Evolutionary conservation across 495 filamentous ascomycete genomes (phyloP).

Genomic region (Annulohypoxylon moriforme): DNA sequence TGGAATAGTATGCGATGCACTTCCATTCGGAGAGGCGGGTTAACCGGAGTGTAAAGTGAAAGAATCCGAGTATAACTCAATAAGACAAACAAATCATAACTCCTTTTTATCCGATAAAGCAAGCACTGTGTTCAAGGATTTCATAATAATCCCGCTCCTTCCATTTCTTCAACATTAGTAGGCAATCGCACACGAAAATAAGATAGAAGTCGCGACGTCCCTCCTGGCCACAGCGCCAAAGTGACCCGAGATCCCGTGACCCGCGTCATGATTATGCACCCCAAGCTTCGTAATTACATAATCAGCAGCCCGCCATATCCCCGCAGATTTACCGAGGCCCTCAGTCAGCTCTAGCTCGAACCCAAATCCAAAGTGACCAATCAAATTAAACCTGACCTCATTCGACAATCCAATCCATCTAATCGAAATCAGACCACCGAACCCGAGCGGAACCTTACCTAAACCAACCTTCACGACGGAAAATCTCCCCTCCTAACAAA

Average conservation of each 20-base stretch:
- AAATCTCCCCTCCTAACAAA: constrained; percentile 43
- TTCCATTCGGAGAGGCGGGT: not conserved
- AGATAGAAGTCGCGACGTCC: constrained; percentile 42
- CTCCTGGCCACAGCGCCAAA: constrained; percentile 38
- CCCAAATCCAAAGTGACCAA: not conserved
- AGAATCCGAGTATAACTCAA: not conserved
- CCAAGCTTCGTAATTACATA: not conserved
- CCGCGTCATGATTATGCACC: constrained; percentile 19
- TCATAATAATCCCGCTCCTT: not conserved
- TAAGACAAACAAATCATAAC: not conserved
- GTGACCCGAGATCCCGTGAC: constrained; percentile 49
- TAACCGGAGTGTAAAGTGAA: not conserved
- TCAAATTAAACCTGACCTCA: constrained; percentile 51
- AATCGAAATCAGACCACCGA: constrained; percentile 41
- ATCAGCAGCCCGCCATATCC: constrained; percentile 21
- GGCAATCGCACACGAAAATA: not conserved
- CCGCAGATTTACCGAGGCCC: constrained; percentile 47
- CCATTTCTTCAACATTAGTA: not conserved
- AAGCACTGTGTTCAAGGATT: not conserved
- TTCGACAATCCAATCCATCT: constrained; percentile 31
- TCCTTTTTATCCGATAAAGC: not conserved
- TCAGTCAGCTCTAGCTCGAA: constrained; percentile 28
- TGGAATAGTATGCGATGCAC: not conserved
- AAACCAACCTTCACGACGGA: constrained; percentile 17
- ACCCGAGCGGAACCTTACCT: constrained; percentile 13